Conservation (phyloP, 495 filamentous ascomycete genomes). For the Podospora comata region DNA sequence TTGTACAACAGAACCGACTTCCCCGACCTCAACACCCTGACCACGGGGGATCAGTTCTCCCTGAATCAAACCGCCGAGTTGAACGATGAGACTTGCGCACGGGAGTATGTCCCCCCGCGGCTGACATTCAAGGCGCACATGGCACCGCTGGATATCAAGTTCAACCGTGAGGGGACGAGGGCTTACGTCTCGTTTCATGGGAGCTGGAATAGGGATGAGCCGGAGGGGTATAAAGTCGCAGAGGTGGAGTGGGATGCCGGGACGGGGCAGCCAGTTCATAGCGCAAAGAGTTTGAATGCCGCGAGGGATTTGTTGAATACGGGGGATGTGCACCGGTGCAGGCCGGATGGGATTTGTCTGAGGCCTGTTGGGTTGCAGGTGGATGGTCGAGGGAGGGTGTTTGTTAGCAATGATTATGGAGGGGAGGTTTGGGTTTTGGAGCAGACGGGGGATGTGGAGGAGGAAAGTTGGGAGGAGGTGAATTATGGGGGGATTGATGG, state of each 20-base stretch:
- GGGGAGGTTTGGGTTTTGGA: constrained; percentile 57
- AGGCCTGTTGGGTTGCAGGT: constrained; percentile 55
- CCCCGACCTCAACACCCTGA: constrained; percentile 24
- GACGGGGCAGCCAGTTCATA: constrained; percentile 42
- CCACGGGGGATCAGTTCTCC: constrained; percentile 41
- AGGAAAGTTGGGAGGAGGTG: not conserved
- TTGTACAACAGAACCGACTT: constrained; percentile 52
- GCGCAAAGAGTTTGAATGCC: constrained; percentile 40
- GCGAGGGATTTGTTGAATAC: constrained; percentile 52
- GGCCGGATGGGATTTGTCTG: constrained; percentile 46
- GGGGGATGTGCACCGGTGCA: constrained; percentile 39
- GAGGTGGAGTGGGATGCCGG: constrained; percentile 39
- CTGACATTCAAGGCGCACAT: constrained; percentile 58
- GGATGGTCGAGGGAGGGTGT: constrained; percentile 48
- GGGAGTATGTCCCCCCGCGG: constrained; percentile 42
- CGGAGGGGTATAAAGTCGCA: constrained; percentile 56
- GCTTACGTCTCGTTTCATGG: constrained; percentile 45
- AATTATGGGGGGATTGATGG: not conserved
- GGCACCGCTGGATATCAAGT: constrained; percentile 61
- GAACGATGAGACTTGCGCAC: constrained; percentile 48
- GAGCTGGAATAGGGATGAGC: constrained; percentile 50
- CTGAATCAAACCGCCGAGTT: constrained; percentile 23
- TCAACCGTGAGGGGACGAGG: constrained; percentile 29
- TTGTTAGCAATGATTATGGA: constrained; percentile 55
- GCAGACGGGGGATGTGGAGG: constrained; percentile 11